These are phyloP conservation scores for Pyrenophora tritici-repentis DNA, from an alignment of 2,329 filamentous ascomycete genomes.

Conservation along the genomic window DNA sequence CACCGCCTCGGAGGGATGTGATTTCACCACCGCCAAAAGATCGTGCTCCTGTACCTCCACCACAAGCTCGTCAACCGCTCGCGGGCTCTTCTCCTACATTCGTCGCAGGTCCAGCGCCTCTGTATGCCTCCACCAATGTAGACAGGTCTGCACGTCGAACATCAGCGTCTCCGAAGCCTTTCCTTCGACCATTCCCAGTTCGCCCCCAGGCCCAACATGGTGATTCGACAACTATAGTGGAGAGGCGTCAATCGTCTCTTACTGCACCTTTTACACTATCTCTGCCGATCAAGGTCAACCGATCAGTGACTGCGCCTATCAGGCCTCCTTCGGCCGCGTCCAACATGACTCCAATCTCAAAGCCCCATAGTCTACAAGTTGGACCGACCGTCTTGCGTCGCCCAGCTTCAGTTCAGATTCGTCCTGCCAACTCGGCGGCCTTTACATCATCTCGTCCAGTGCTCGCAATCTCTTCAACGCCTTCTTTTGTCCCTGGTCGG, in stretches of 20 bases:
- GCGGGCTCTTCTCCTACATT: conserved; percentile 20
- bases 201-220: conserved; percentile 39
- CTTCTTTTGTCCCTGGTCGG: conserved; percentile 37
- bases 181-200: conserved; percentile 44
- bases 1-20: conserved; percentile 29
- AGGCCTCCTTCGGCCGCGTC: conserved; percentile 22
- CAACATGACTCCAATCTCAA: conserved; percentile 16
- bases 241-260: conserved; percentile 40
- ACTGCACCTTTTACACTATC: conserved; percentile 30
- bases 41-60: conserved; percentile 32
- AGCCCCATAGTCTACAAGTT: conserved; percentile 16
- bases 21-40: conserved; percentile 39
- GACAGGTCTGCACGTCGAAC: conserved; percentile 29
- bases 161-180: conserved; percentile 43
- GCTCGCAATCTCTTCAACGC: conserved; percentile 36
- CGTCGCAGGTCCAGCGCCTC: conserved; percentile 3
- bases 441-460: conserved; percentile 49
- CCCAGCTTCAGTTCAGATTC: conserved; percentile 53
- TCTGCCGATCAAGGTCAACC: conserved; percentile 31
- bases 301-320: conserved; percentile 41
- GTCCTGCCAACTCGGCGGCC: conserved; percentile 49
- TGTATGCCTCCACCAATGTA: conserved; percentile 13
- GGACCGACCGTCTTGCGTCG: conserved; percentile 40
- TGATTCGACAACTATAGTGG: conserved; percentile 31
- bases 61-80: conserved; percentile 30